These are phyloP conservation scores for Ganoderma sinense DNA, from an alignment of 1,284 basidiomycete genomes.

Conservation along the genomic window DNA sequence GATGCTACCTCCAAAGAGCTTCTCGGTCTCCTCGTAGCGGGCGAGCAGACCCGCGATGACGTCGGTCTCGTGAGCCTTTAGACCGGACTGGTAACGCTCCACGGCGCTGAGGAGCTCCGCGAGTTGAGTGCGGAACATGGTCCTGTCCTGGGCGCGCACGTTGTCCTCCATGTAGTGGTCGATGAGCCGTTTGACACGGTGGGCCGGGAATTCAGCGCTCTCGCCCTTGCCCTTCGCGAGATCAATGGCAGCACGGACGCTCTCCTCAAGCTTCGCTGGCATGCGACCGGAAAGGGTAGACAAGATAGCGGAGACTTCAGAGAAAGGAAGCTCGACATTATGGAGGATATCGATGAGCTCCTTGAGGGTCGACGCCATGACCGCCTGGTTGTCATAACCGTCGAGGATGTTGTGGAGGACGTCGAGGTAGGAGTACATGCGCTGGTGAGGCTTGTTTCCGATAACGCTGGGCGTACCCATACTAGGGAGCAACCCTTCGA, in stretches of 20 bases:
- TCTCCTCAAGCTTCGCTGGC: constrained; percentile 91
- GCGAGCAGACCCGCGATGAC: constrained; percentile 78
- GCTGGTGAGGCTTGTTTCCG: constrained; percentile 94
- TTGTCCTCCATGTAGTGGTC: constrained; percentile 88
- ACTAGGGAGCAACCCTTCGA: constrained; percentile 90
- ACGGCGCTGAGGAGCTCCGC: constrained; percentile 79
- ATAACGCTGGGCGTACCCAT: constrained; percentile 89
- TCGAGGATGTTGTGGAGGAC: constrained; percentile 93
- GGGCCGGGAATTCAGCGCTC: constrained; percentile 85
- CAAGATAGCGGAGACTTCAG: constrained; percentile 86
- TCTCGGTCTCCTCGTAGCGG: constrained; percentile 87
- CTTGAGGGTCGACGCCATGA: constrained; percentile 86
- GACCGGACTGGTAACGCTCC: constrained; percentile 83
- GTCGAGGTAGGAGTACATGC: constrained; percentile 78
- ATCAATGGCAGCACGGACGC: constrained; percentile 84
- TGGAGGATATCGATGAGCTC: constrained; percentile 83
- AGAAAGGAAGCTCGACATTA: constrained; percentile 90
- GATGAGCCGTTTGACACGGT: constrained; percentile 83
- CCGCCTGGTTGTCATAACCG: constrained; percentile 93
- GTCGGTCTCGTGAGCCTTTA: constrained; percentile 89
- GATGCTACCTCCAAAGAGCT: constrained; percentile 91
- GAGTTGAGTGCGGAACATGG: constrained; percentile 81
- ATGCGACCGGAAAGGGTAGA: constrained; percentile 94
- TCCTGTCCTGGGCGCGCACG: constrained; percentile 80
- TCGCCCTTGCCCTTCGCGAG: constrained; percentile 74